phyloP scores from a whole-genome alignment of 179 eudicot species.

The Patellifolia procumbens region DNA sequence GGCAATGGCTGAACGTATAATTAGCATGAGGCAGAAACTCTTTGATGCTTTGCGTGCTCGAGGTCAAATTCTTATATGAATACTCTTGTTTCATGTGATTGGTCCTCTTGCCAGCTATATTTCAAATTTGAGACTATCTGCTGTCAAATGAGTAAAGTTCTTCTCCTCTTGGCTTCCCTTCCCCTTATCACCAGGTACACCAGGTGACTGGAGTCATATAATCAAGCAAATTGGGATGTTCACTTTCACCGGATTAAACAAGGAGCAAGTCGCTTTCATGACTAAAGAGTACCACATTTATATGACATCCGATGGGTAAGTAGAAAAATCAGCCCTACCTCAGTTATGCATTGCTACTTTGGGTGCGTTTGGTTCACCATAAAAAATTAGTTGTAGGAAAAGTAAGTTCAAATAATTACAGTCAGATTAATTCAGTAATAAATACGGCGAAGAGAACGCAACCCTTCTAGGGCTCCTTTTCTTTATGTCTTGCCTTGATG shows the following conservation, averaged over 20 bases:
- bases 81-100: neutral
- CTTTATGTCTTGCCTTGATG: neutral
- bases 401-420: too few relatives aligned
- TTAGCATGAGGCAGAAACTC: slow-evolving; percentile 82
- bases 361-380: neutral
- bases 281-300: slow-evolving; percentile 92
- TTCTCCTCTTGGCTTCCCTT: neutral
- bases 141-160: neutral
- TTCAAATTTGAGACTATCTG: neutral
- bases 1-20: slow-evolving; percentile 99
- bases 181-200: slow-evolving; percentile 60
- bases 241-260: slow-evolving; percentile 91
- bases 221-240: slow-evolving; percentile 99
- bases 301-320: slow-evolving; percentile 98
- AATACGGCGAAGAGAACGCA: too few relatives aligned
- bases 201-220: slow-evolving; percentile 98
- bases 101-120: neutral
- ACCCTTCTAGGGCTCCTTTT: too few relatives aligned
- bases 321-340: slow-evolving; percentile 6
- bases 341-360: neutral
- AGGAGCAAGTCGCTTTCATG: slow-evolving; percentile 91
- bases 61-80: slow-evolving; percentile 45
- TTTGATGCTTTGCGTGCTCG: slow-evolving; percentile 72
- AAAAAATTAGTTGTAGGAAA: too few relatives aligned
- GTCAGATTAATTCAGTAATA: too few relatives aligned